A percentile compares a stretch with the other conserved stretches of the same genome.
Evolutionary conservation across 345 rosid genomes (phyloP).

Genomic region (Citrus unshiu): DNA sequence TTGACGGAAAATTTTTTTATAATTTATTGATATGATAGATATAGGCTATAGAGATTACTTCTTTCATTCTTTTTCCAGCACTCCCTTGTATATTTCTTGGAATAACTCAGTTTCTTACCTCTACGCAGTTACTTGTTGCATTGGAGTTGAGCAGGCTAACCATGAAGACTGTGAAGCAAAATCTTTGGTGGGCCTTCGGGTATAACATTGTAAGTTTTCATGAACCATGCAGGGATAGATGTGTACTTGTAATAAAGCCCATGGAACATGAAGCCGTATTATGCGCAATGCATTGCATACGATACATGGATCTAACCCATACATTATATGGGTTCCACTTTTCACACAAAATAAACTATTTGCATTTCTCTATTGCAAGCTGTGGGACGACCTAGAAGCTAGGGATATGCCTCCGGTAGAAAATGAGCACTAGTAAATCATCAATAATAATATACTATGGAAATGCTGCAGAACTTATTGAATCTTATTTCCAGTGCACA

Average conservation of each 20-base stretch:
- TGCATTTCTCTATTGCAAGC: background rate
- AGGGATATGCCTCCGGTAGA: background rate
- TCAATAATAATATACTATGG: background rate
- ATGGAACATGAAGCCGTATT: background rate
- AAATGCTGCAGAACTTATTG: background rate
- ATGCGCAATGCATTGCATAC: background rate
- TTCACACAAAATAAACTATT: background rate
- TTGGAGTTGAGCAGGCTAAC: conserved; percentile 89
- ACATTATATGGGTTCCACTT: background rate
- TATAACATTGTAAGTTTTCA: conserved; percentile 81
- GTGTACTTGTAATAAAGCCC: background rate
- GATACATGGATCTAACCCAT: background rate
- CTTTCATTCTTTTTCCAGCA: too few species aligned
- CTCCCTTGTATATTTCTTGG: background rate
- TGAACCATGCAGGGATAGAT: background rate
- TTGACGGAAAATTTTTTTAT: background rate
- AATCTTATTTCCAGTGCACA: background rate
- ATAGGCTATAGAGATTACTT: background rate
- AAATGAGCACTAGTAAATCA: background rate
- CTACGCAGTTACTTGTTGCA: conserved; percentile 81
- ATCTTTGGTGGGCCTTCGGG: conserved; percentile 99
- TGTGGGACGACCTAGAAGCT: too few species aligned
- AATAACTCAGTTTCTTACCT: conserved; percentile 13
- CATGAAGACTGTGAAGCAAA: conserved; percentile 96
- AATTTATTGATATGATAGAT: background rate